Base-by-base conservation (phyloP, 140 eudicot genomes). In the Senecio squalidus region DNA sequence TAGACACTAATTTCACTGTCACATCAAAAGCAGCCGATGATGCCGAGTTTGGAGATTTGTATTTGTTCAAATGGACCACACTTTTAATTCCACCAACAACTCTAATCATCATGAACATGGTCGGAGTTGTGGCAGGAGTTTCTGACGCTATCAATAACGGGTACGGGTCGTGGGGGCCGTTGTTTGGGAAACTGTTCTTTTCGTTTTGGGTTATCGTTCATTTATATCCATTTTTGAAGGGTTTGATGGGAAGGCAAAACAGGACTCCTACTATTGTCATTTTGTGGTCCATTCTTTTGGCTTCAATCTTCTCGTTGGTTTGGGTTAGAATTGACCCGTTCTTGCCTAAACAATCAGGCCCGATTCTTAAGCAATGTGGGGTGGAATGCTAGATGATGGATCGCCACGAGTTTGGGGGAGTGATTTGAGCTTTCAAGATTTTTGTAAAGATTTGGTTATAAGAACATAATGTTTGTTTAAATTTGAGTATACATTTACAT, bases 101-200 rank as follows among this genome's bases (percentile, higher is more conserved):
- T 6, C 60, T 88, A n/a, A 88, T 88, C 44, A 84, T 88, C 80
- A 61, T 88, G 76, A 88, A 88, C 34, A 88, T 84, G 83, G 96
- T 88, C 38, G 94, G 96, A 0, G 96, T 84, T 5, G 94, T 88
- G 53, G 94, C 96, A 6, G 96, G 96, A 34, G 74, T 88, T 62
- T 81, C 96, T 0, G 96, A 76, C 26, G 96, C 96, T 14, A 88
- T 88, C 18, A 88, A 88, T 80, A 88, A 88, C n/a, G 96, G 96
- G 1, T 88, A 81, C 11, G 96, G 94, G 3, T 78, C 88, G 1
- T 88, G 94, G 96, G 96, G 96, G 46, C 96, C 96, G 8, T 70
- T 88, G 7, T 88, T 88, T 7, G 94, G 94, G 44, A 88, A 88
- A 56, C 62, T 84, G 14, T 84, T 88, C 71, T 88, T 88, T 27